These are phyloP conservation scores for Rhizophora mangle DNA, from an alignment of 345 rosid genomes.

Conservation along the genomic window DNA sequence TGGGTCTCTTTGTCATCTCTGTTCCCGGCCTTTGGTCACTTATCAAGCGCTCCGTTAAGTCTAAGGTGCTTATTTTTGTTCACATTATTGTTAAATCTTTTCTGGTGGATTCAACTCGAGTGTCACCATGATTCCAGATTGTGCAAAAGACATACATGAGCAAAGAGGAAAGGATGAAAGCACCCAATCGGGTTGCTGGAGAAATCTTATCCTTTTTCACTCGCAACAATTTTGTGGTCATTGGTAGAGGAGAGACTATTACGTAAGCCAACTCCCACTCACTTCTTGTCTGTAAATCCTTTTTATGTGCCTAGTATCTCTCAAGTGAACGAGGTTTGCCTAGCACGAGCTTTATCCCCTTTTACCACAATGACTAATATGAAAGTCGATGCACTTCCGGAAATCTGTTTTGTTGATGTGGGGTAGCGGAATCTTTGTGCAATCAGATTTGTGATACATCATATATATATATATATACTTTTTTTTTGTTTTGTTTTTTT, in stretches of 20 bases:
- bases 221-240: conserved; percentile 70
- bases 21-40: conserved; percentile 99
- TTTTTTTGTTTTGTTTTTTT: too few species aligned
- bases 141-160: conserved; percentile 68
- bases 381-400: background rate
- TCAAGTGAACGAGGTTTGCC: too few species aligned
- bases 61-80: conserved; percentile 49
- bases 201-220: conserved; percentile 86
- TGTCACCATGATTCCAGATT: conserved; percentile 42
- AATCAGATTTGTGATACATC: too few species aligned
- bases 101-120: background rate
- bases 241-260: conserved; percentile 84
- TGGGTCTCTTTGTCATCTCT: conserved; percentile 85
- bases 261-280: conserved; percentile 47
- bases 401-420: too few species aligned
- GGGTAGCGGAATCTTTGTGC: too few species aligned
- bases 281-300: too few species aligned
- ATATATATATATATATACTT: too few species aligned
- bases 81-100: background rate
- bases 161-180: conserved; percentile 55
- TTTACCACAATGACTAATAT: too few species aligned
- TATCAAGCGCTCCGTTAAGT: conserved; percentile 94
- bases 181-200: conserved; percentile 74
- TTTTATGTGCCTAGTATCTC: too few species aligned
- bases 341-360: too few species aligned